phyloP scores from a whole-genome alignment of 2,329 filamentous ascomycete species.

The Fusarium bactridioides region DNA sequence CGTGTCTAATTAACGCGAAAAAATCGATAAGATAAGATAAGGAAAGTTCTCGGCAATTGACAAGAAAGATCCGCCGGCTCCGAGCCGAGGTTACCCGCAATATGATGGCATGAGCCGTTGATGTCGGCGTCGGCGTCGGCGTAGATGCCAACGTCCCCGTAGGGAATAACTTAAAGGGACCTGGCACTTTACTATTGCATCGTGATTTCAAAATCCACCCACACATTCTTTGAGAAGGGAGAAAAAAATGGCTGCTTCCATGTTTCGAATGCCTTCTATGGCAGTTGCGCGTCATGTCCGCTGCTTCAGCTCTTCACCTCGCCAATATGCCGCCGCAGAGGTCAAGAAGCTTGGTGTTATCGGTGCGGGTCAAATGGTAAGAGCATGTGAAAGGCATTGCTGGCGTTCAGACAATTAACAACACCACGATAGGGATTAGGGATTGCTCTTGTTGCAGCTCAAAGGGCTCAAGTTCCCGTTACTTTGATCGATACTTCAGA shows the following conservation, averaged over 20 bases:
- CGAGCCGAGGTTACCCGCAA: conserved; percentile 55
- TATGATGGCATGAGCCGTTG: conserved; percentile 28
- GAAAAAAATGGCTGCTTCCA: conserved; percentile 50
- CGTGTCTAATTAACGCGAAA: conserved; percentile 31
- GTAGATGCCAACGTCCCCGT: conserved; percentile 13
- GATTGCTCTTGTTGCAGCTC: conserved; percentile 92
- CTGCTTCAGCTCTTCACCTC: conserved; percentile 74
- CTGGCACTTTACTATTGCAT: background rate
- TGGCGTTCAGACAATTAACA: conserved; percentile 20
- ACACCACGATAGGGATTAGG: conserved; percentile 75
- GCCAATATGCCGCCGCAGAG: conserved; percentile 66
- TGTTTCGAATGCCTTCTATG: conserved; percentile 50
- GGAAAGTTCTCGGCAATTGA: conserved; percentile 29
- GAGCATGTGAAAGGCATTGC: conserved; percentile 50
- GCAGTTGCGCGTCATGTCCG: conserved; percentile 54
- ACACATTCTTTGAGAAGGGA: background rate
- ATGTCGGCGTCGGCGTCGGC: background rate
- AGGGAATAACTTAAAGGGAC: conserved; percentile 20
- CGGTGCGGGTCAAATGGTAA: conserved; percentile 95
- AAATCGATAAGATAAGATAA: conserved; percentile 24
- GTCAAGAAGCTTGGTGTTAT: conserved; percentile 91
- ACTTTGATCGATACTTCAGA: conserved; percentile 86
- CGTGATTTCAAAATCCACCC: background rate
- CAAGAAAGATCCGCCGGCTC: conserved; percentile 16
- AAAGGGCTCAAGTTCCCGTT: conserved; percentile 83